A percentile compares a stretch with the other conserved stretches of the same genome.
These are phyloP conservation scores for Pichia manshurica DNA, from an alignment of 805 yeast species.

Conservation along the genomic window DNA sequence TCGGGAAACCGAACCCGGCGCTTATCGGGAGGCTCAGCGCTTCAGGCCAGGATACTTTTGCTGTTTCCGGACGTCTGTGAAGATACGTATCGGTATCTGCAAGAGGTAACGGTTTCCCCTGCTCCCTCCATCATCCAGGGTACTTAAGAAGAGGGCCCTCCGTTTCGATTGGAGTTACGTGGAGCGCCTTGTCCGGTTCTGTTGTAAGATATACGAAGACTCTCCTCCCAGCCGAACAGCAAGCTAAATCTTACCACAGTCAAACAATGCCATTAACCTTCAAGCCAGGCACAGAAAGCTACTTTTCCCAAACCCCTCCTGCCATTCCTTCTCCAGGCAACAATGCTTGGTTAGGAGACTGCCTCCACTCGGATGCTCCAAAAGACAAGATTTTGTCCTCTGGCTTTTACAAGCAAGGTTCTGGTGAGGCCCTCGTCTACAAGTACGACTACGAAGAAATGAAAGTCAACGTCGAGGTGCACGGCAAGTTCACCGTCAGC, in stretches of 20 bases:
- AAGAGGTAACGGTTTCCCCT: too few species aligned
- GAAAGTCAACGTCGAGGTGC: constrained; percentile 63
- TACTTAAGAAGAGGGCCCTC: too few species aligned
- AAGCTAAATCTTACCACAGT: too few species aligned
- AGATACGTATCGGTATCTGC: too few species aligned
- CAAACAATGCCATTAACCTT: constrained; percentile 49
- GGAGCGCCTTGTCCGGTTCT: too few species aligned
- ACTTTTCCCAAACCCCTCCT: constrained; percentile 49
- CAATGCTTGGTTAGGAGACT: constrained; percentile 66
- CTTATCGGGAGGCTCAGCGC: too few species aligned
- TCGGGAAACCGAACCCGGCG: background rate
- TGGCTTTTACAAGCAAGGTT: constrained; percentile 62
- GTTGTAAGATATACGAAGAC: too few species aligned
- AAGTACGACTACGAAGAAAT: constrained; percentile 61
- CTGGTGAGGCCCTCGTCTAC: constrained; percentile 66
- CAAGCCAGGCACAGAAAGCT: constrained; percentile 45
- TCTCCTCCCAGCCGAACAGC: too few species aligned
- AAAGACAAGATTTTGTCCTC: constrained; percentile 54
- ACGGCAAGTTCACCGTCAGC: constrained; percentile 55
- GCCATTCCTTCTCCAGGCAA: constrained; percentile 58
- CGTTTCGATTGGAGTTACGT: too few species aligned
- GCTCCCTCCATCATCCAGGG: too few species aligned
- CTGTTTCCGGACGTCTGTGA: too few species aligned
- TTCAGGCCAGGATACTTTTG: too few species aligned
- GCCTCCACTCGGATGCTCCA: constrained; percentile 55